Evolutionary conservation across 495 filamentous ascomycete genomes (phyloP), one percentile per base, ranked within the genome.

Genomic region (Aspergillus avenaceus): DNA sequence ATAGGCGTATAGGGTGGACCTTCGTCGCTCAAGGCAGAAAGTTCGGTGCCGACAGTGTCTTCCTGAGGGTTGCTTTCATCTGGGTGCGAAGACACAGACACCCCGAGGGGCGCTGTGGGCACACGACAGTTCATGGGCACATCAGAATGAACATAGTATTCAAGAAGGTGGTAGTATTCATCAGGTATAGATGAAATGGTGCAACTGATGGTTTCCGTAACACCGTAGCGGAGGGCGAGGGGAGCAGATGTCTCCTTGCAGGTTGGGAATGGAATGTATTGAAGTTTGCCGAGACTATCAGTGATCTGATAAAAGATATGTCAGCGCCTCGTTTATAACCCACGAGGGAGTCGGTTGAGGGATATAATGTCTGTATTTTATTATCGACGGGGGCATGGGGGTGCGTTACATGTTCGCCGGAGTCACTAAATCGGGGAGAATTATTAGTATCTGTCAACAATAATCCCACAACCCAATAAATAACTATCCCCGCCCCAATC

Each of bases 81-180:
- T 18, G 34, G 12, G 2, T 9, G 38, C 14, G 36, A 22, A 21
- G 56, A 16, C 11, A 57, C 56, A 41, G 61, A 50, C 12, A 54
- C 45, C n/a, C 51, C 49, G 21, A 65, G 58, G 0, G 91, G 91
- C 5, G 81, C 83, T 8, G 89, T 84, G 32, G 92, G 91, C 2
- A 97, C 80, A 50, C 93, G 91, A 70, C 93, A 98, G 41, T 90
- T 85, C 38, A 98, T 79, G 24, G 93, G 93, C 9, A 88, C 90
- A 66, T 98, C 93, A 73, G 86, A 90, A 76, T 97, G 93, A 59
- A 97, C 85, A 80, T 97, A 97, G 80, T 96, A 97, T 72, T 98
- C 93, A 66, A 97, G 83, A 36, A 97, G 85, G 71, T 98, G 93
- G 80, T 93, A 98, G 76, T 96, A 84, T 16, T 85, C 81, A 70